phyloP scores from a whole-genome alignment of 1,284 basidiomycete genomes.

The Porogramme epimiltina region DNA sequence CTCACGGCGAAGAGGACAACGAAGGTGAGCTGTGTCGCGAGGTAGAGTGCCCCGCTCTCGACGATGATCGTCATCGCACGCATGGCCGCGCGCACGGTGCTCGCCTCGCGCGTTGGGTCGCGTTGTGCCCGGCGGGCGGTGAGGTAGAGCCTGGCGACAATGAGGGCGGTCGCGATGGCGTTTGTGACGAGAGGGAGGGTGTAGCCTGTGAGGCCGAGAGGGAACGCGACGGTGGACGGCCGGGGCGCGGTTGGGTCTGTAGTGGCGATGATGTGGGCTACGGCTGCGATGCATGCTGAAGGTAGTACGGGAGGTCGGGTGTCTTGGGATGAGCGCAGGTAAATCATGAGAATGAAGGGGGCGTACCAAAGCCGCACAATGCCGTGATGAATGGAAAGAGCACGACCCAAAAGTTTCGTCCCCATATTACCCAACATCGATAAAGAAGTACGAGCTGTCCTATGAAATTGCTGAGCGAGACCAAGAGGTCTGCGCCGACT shows the following conservation, averaged over 20 bases:
- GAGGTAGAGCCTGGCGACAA: slow-evolving; percentile 38
- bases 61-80: slow-evolving; percentile 37
- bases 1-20: slow-evolving; percentile 38
- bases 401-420: slow-evolving; percentile 29
- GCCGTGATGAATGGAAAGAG: slow-evolving; percentile 35
- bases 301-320: background rate
- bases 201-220: slow-evolving; percentile 32
- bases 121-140: slow-evolving; percentile 9
- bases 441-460: slow-evolving; percentile 39
- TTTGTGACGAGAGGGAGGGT: slow-evolving; percentile 41
- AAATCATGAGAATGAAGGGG: background rate
- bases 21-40: slow-evolving; percentile 41
- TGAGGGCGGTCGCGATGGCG: slow-evolving; percentile 39
- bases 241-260: slow-evolving; percentile 15
- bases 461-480: slow-evolving; percentile 39
- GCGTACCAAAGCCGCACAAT: slow-evolving; percentile 34
- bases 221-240: slow-evolving; percentile 14
- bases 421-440: slow-evolving; percentile 42
- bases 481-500: slow-evolving; percentile 32
- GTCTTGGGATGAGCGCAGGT: background rate
- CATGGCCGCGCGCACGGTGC: slow-evolving; percentile 2
- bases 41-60: slow-evolving; percentile 43
- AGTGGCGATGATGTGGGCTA: slow-evolving; percentile 17
- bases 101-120: background rate
- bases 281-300: slow-evolving; percentile 12